Percentiles rank a stretch among this genome's conserved stretches.
Conservation (phyloP, 2,329 filamentous ascomycete species). For the Talaromyces sp. region DNA sequence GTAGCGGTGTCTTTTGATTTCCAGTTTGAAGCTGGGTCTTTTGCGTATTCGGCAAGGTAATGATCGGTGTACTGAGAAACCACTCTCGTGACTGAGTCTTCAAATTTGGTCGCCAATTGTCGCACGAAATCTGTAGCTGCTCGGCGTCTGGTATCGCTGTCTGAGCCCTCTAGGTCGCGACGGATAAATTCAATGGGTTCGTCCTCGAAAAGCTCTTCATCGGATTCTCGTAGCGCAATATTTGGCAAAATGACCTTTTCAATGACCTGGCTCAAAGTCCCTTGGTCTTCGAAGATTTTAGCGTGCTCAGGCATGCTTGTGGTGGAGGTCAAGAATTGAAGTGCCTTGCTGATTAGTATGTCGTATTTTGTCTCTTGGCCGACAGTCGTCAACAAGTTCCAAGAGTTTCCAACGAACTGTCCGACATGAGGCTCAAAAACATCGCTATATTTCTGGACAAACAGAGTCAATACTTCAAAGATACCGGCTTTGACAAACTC, state of each 20-base stretch:
- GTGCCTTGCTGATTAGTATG: slow-evolving; percentile 84
- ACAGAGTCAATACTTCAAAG: slow-evolving; percentile 84
- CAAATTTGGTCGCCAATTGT: slow-evolving; percentile 84
- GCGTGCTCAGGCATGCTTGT: slow-evolving; percentile 75
- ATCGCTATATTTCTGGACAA: slow-evolving; percentile 92
- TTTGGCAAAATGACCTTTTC: slow-evolving; percentile 96
- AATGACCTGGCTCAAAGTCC: slow-evolving; percentile 78
- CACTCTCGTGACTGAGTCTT: slow-evolving; percentile 78
- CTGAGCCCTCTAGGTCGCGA: slow-evolving; percentile 89
- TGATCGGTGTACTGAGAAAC: slow-evolving; percentile 83
- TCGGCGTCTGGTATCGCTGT: slow-evolving; percentile 86
- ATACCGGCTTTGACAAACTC: slow-evolving; percentile 92
- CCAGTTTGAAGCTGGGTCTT: slow-evolving; percentile 71
- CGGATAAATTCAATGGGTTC: slow-evolving; percentile 98
- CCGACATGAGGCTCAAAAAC: slow-evolving; percentile 78
- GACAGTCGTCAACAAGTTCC: slow-evolving; percentile 83
- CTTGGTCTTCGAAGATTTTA: slow-evolving; percentile 77
- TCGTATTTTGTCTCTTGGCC: slow-evolving; percentile 91
- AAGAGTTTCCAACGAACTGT: slow-evolving; percentile 84
- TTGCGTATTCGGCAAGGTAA: slow-evolving; percentile 72
- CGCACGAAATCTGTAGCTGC: slow-evolving; percentile 93
- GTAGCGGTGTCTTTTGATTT: slow-evolving; percentile 98
- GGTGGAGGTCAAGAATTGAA: slow-evolving; percentile 91
- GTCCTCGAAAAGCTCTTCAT: slow-evolving; percentile 94
- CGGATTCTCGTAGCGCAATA: slow-evolving; percentile 83